Conservation (phyloP, 2,329 filamentous ascomycete species). For the Colletotrichum orbiculare region DNA sequence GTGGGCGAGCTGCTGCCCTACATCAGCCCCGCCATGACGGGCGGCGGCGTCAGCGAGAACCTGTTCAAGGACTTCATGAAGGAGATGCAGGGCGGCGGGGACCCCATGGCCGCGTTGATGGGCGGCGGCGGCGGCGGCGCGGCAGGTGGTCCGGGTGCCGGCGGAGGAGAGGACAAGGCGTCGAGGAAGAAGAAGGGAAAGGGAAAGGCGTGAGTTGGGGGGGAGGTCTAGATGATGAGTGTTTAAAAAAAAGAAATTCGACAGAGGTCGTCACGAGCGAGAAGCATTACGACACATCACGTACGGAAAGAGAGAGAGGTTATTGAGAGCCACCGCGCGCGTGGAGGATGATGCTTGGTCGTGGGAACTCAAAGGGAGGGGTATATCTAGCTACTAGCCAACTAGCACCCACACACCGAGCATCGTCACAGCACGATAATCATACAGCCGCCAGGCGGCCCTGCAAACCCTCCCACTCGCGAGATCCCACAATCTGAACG, state of each 20-base stretch:
- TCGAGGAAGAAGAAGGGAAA: slow-evolving; percentile 64
- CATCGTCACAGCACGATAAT: slow-evolving; percentile 23
- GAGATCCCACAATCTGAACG: slow-evolving; percentile 64
- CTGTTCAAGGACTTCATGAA: slow-evolving; percentile 97
- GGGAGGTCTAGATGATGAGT: background rate
- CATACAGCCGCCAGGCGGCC: slow-evolving; percentile 50
- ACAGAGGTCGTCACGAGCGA: slow-evolving; percentile 4
- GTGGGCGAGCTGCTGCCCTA: slow-evolving; percentile 85
- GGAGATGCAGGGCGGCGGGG: slow-evolving; percentile 76
- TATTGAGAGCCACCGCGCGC: background rate
- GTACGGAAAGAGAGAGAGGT: background rate
- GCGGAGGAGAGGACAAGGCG: slow-evolving; percentile 49
- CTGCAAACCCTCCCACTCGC: slow-evolving; percentile 67
- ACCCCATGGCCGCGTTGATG: slow-evolving; percentile 58
- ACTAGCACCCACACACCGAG: slow-evolving; percentile 9
- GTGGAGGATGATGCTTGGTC: slow-evolving; percentile 1
- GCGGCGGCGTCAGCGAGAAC: slow-evolving; percentile 94
- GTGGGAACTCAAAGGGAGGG: slow-evolving; percentile 10
- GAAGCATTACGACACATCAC: slow-evolving; percentile 20
- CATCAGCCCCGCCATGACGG: slow-evolving; percentile 88
- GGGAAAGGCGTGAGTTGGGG: slow-evolving; percentile 50
- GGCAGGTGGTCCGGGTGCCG: slow-evolving; percentile 33
- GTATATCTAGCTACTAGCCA: slow-evolving; percentile 31
- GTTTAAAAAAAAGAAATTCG: no score
- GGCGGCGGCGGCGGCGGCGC: slow-evolving; percentile 44